These are phyloP conservation scores for Phytopythium ostracodes DNA, from an alignment of 352 stramenopile genomes.

Conservation along the genomic window DNA sequence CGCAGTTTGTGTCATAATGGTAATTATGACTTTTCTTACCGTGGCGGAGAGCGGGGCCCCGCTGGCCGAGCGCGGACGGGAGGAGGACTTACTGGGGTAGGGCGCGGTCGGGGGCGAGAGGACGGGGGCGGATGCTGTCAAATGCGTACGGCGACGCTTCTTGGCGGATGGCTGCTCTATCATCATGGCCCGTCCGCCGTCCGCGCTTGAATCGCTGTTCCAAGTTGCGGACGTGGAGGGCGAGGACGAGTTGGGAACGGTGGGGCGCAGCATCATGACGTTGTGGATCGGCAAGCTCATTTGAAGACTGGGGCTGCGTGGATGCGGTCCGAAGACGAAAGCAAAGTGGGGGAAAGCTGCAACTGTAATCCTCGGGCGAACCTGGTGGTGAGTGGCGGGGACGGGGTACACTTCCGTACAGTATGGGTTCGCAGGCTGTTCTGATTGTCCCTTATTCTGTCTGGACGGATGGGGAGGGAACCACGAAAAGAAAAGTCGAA, in stretches of 20 bases:
- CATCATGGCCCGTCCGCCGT: not conserved
- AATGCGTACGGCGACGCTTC: not conserved
- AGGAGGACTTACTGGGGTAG: not conserved
- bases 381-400: not conserved
- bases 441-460: too few species aligned
- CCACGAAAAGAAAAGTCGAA: not conserved
- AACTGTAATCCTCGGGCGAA: too few species aligned
- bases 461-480: too few species aligned
- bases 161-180: not conserved
- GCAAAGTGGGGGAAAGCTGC: too few species aligned
- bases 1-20: not conserved
- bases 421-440: too few species aligned
- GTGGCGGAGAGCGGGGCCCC: constrained; percentile 1
- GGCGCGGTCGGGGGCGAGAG: too few species aligned
- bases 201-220: constrained; percentile 1
- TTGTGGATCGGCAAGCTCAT: not conserved
- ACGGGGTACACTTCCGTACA: too few species aligned
- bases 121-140: not conserved
- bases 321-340: too few species aligned
- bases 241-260: not conserved
- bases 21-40: not conserved
- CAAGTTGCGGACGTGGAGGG: not conserved
- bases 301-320: not conserved
- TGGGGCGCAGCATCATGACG: not conserved
- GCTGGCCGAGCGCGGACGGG: not conserved